Base-by-base conservation (phyloP, 805 yeast species). In the Priceomyces haplophilus region DNA sequence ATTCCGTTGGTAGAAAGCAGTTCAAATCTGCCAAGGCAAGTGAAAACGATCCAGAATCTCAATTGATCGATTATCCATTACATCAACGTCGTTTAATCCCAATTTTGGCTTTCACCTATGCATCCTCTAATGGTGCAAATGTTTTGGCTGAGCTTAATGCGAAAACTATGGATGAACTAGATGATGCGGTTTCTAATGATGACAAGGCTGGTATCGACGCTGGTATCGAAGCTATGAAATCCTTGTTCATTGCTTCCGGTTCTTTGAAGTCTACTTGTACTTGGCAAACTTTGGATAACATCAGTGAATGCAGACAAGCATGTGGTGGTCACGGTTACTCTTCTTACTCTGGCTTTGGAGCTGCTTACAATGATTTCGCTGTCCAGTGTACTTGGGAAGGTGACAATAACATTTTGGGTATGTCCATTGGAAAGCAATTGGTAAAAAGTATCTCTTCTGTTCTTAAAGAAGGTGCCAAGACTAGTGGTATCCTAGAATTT, bases 361-460 rank as follows among this genome's bases (percentile, higher is more conserved):
- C 83, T 59, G 91, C 88, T 8, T 86, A 80, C 72, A 76, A 77
- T 48, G 97, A 88, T 62, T 89, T 91, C 85, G 95, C 85, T 15
- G 96, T 88, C 25, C 96, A 89, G 67, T 88, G 95, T 64, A 88
- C 96, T n/a, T 88, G 97, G 97, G 97, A 88, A 69, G 97, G 97
- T 64, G 96, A 88, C 64, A 88, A 88, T 70, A 88, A 83, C 54
- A 82, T 88, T 32, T 72, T 88, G 51, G 85, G 89, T 2, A 79
- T 86, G 63, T 83, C 88, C 41, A 79, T 88, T 46, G 97, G 96
- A 43, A 81, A 90, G 61, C 82, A 89, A 31, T 69, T 82, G 34
- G 69, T 81, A 48, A 83, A 79, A 62, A 65, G 67, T 42, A 73
- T 72, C n/a, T 56, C 65, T 37, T 53, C 56, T 8, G 54, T 62